Base-by-base conservation (phyloP, 805 yeast genomes). In the Candida pseudofarinosa region DNA sequence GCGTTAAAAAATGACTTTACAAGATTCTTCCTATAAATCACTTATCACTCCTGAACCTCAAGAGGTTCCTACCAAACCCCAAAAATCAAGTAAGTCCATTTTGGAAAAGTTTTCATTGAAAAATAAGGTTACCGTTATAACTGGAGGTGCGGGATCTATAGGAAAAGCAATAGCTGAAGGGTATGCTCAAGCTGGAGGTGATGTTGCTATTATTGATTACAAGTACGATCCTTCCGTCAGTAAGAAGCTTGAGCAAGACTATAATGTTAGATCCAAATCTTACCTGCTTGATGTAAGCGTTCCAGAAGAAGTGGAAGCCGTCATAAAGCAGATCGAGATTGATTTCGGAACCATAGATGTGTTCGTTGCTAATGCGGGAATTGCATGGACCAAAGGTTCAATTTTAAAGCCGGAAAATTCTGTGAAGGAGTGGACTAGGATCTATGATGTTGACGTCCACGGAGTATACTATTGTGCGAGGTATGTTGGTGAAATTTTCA, bases 111-210 rank as follows among this genome's bases (percentile, higher is more conserved):
- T 53, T 19, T 40, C 52, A n/a, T 39, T 54, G 20, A 46, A 44
- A 19, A 58, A 49, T 3, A 60, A 59, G 35, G 62, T 58, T 14
- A 54, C 63, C 13, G 59, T 52, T 14, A 52, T 60, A 28, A 60
- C 65, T 12, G 65, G 65, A 2, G 64, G 62, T 4, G 56, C 60
- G 19, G 62, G 65, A 4, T 59, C 60, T 26, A 60, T 60, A 42
- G 65, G 63, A 1, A 54, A 51, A 12, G 63, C 62, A 20, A 50
- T 59, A 26, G 60, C 62, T 19, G 56, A 49, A 35, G 59, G 60
- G 0, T 60, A 52, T 42, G 55, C 64, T 51, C 40, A 51, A 49
- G 55, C 63, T 51, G 52, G 64, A 44, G 35, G 59, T 45, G 44
- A 53, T 45, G 57, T 60, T 15, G 55, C 55, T 19, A 53, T 60